phyloP scores from a whole-genome alignment of 202 grass and related monocot genomes.

The Setaria italica region DNA sequence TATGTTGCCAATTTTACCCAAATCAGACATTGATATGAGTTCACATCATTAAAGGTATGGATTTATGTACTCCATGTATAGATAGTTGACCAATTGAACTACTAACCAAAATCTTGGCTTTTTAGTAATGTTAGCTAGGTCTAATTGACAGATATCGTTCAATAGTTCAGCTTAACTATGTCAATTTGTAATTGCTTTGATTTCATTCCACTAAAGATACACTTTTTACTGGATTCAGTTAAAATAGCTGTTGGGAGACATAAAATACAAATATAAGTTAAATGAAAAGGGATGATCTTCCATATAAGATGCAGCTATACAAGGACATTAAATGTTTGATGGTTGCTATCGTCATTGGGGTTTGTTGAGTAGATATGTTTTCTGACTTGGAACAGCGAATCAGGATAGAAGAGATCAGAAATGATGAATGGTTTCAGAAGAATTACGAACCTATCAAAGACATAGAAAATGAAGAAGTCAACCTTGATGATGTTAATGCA shows the following conservation, averaged over 20 bases:
- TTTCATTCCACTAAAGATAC: constrained; percentile 31
- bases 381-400: constrained; percentile 71
- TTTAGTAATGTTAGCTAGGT: not conserved
- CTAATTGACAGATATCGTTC: not conserved
- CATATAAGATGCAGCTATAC: constrained; percentile 23
- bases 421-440: constrained; percentile 92
- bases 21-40: not conserved
- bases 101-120: not conserved
- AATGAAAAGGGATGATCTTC: not conserved
- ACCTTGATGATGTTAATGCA: constrained; percentile 91
- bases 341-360: constrained; percentile 14
- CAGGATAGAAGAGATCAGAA: constrained; percentile 92
- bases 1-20: constrained; percentile 11
- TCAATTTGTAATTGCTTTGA: constrained; percentile 12
- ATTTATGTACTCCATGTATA: not conserved
- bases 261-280: constrained; percentile 13
- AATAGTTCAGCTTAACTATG: constrained; percentile 2
- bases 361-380: constrained; percentile 43
- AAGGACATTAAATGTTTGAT: constrained; percentile 7
- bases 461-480: constrained; percentile 84
- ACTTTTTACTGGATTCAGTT: constrained; percentile 13
- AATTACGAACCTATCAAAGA: constrained; percentile 79
- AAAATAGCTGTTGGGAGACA: not conserved
- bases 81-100: not conserved
- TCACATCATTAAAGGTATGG: not conserved